Percentiles rank a stretch among this genome's conserved stretches.
Conservation (phyloP, 2,329 filamentous ascomycete species). For the Diaporthe destruens region DNA sequence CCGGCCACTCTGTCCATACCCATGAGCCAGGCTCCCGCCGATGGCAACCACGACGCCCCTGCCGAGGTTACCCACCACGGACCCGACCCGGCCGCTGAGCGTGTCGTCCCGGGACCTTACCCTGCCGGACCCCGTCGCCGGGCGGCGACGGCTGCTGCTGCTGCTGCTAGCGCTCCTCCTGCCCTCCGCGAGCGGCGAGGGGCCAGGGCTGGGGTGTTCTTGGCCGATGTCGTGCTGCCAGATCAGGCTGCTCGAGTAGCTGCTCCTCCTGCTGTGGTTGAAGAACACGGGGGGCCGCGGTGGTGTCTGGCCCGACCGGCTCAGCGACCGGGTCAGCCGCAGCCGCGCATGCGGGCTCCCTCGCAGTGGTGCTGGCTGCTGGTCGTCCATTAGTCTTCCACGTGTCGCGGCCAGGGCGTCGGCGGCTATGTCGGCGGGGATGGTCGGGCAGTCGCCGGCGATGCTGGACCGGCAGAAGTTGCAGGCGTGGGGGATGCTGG, state of each 20-base stretch:
- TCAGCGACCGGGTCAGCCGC: background rate
- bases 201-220: background rate
- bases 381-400: background rate
- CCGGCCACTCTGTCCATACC: conserved; percentile 4
- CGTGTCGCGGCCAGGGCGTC: conserved; percentile 15
- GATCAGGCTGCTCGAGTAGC: conserved; percentile 16
- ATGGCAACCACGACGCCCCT: conserved; percentile 6
- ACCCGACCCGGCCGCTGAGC: conserved; percentile 7
- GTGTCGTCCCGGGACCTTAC: background rate
- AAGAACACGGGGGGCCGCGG: conserved; percentile 2
- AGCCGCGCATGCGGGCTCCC: background rate
- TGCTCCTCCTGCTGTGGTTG: conserved; percentile 31
- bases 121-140: background rate
- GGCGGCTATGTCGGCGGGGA: background rate
- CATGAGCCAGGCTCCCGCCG: conserved; percentile 15
- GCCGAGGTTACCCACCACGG: conserved; percentile 20
- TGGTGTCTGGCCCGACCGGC: background rate
- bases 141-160: background rate
- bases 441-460: background rate
- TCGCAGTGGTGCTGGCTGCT: background rate
- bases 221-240: conserved; percentile 20
- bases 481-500: background rate
- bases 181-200: background rate
- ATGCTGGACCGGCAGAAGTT: conserved; percentile 11
- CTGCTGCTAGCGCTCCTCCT: background rate